Percentiles rank a stretch among this genome's conserved stretches.
Conservation (phyloP, 495 filamentous ascomycete species). For the Penicillium psychrofluorescens region DNA sequence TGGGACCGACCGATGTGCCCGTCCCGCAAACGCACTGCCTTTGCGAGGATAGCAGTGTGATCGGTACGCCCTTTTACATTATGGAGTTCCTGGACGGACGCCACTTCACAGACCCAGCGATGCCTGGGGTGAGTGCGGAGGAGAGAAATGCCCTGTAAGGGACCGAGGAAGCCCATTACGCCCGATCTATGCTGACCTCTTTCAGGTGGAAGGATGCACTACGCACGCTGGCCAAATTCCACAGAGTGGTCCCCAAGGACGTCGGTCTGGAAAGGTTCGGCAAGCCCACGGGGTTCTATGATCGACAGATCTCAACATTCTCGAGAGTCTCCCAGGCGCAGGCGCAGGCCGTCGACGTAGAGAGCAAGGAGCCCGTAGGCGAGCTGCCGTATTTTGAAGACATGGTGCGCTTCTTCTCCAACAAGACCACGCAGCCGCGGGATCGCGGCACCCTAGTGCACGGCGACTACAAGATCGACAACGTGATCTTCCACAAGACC, state of each 20-base stretch:
- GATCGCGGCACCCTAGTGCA: constrained; percentile 79
- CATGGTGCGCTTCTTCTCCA: constrained; percentile 71
- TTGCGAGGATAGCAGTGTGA: constrained; percentile 69
- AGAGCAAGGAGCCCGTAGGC: constrained; percentile 69
- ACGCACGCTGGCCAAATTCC: constrained; percentile 76
- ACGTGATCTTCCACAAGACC: constrained; percentile 85
- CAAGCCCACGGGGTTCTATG: constrained; percentile 71
- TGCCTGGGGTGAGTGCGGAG: constrained; percentile 63
- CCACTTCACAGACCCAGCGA: constrained; percentile 80
- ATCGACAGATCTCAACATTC: constrained; percentile 79
- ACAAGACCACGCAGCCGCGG: constrained; percentile 56
- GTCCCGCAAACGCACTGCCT: constrained; percentile 80
- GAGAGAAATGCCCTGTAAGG: constrained; percentile 65
- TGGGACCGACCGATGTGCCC: constrained; percentile 73
- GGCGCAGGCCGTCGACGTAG: constrained; percentile 64
- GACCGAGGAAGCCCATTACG: not conserved
- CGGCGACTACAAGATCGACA: constrained; percentile 98
- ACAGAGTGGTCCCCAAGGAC: constrained; percentile 58
- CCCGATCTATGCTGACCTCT: not conserved
- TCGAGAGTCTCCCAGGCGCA: constrained; percentile 69
- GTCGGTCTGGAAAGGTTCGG: constrained; percentile 69
- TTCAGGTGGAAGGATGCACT: constrained; percentile 75
- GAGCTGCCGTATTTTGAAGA: constrained; percentile 74
- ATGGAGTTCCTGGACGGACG: constrained; percentile 92
- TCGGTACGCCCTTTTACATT: constrained; percentile 92